Percentiles rank a stretch among this genome's conserved stretches.
Conservation (phyloP, 2,329 filamentous ascomycete genomes). For the Orbilia brochopaga region DNA sequence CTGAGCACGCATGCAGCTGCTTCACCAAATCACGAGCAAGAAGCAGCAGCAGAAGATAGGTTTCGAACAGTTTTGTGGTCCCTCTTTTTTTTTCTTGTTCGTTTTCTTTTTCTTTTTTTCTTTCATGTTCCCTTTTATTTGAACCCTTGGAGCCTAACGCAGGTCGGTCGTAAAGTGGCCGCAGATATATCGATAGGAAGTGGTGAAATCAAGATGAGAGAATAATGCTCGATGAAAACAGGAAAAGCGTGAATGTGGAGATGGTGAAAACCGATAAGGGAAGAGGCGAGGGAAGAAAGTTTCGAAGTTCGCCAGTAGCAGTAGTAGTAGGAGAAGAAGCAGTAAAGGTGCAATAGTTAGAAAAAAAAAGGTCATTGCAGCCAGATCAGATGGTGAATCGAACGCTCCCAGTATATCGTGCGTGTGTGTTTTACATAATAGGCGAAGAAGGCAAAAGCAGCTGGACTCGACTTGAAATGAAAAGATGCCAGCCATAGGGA, state of each 20-base stretch:
- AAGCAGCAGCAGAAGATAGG: conserved; percentile 44
- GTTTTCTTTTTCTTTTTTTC: conserved; percentile 11
- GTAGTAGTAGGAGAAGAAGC: background rate
- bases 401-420: conserved; percentile 6
- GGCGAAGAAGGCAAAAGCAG: background rate
- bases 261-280: conserved; percentile 20
- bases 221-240: conserved; percentile 32
- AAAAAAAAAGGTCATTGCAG: background rate
- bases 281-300: conserved; percentile 12
- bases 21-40: conserved; percentile 36
- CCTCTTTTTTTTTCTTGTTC: conserved; percentile 16
- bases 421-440: conserved; percentile 3
- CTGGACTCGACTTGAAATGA: background rate
- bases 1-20: conserved; percentile 16
- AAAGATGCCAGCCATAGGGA: conserved; percentile 2
- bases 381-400: background rate
- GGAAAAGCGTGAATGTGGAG: conserved; percentile 16
- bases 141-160: conserved; percentile 51
- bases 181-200: conserved; percentile 25
- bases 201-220: conserved; percentile 24
- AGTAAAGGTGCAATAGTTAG: conserved; percentile 4
- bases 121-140: conserved; percentile 29
- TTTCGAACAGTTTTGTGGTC: conserved; percentile 24
- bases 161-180: conserved; percentile 34
- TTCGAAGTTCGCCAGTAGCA: conserved; percentile 12